Evolutionary conservation across 2,329 filamentous ascomycete species (phyloP).

Genomic region (Rutstroemia sp.): DNA sequence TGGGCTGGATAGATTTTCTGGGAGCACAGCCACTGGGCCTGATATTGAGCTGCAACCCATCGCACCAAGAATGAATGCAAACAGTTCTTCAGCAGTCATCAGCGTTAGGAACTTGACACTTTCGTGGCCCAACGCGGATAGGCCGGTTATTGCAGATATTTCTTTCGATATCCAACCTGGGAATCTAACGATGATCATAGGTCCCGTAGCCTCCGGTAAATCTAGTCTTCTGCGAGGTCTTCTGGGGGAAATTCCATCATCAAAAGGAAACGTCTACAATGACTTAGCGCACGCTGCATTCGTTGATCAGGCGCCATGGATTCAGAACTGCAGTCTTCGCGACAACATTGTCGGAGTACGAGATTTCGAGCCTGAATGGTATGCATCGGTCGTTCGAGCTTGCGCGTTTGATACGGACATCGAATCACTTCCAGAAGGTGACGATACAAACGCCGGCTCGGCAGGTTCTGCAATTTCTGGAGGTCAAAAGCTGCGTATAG

Average conservation of each 20-base stretch:
- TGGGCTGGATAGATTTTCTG: slow-evolving; percentile 29
- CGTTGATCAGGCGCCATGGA: slow-evolving; percentile 40
- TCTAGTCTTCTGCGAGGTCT: slow-evolving; percentile 25
- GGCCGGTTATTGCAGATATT: slow-evolving; percentile 13
- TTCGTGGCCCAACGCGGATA: slow-evolving; percentile 13
- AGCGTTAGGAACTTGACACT: slow-evolving; percentile 21
- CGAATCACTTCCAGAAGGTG: slow-evolving; percentile 51
- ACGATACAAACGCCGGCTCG: slow-evolving; percentile 32
- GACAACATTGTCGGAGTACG: slow-evolving; percentile 34
- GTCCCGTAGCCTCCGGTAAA: slow-evolving; percentile 30
- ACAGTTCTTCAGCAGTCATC: slow-evolving; percentile 6
- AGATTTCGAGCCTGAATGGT: slow-evolving; percentile 48
- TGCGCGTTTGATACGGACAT: slow-evolving; percentile 57
- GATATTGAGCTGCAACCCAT: slow-evolving; percentile 13
- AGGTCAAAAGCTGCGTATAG: slow-evolving; percentile 49
- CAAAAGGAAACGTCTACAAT: slow-evolving; percentile 22
- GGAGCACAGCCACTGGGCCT: background rate
- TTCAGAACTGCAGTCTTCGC: slow-evolving; percentile 36
- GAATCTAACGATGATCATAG: slow-evolving; percentile 25
- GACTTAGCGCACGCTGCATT: slow-evolving; percentile 29
- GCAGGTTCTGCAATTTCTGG: background rate
- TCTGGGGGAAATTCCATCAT: slow-evolving; percentile 23
- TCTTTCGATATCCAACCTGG: slow-evolving; percentile 13
- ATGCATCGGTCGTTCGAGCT: slow-evolving; percentile 55
- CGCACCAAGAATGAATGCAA: slow-evolving; percentile 34